phyloP scores from a whole-genome alignment of 108 stramenopile genomes.

The Fragilariopsis cylindrus region DNA sequence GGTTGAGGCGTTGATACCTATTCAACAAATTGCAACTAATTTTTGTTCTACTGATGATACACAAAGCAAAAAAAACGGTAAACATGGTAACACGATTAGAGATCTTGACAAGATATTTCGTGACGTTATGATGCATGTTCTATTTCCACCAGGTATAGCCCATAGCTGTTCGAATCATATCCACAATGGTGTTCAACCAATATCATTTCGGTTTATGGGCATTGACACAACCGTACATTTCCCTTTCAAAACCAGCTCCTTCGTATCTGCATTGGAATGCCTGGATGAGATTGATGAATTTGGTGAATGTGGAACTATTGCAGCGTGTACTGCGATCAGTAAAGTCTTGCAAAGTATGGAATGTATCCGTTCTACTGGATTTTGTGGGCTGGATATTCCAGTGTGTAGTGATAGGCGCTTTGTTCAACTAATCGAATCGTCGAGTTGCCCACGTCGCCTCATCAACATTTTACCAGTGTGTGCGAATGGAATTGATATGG shows the following conservation, averaged over 20 bases:
- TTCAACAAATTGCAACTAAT: slow-evolving; percentile 47
- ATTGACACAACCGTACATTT: slow-evolving; percentile 83
- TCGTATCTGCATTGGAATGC: slow-evolving; percentile 69
- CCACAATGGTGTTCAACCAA: neutral
- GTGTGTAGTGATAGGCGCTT: slow-evolving; percentile 75
- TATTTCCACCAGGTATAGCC: neutral
- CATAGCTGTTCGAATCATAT: neutral
- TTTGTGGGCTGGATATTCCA: slow-evolving; percentile 86
- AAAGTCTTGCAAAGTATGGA: slow-evolving; percentile 67
- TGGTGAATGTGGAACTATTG: slow-evolving; percentile 64
- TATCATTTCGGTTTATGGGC: slow-evolving; percentile 47
- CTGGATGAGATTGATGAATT: slow-evolving; percentile 60
- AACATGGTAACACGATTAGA: neutral
- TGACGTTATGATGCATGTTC: neutral
- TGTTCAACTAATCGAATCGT: slow-evolving; percentile 46
- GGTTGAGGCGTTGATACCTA: slow-evolving; percentile 45
- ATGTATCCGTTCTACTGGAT: slow-evolving; percentile 60
- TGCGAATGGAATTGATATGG: slow-evolving; percentile 84
- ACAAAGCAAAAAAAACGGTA: neutral
- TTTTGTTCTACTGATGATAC: slow-evolving; percentile 24
- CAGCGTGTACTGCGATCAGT: slow-evolving; percentile 73
- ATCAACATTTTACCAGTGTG: slow-evolving; percentile 72
- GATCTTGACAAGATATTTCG: neutral
- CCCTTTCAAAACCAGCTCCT: slow-evolving; percentile 58
- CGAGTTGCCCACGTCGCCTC: slow-evolving; percentile 34